Base-by-base conservation (phyloP, 805 yeast species). In the Ogataea trehalophila region DNA sequence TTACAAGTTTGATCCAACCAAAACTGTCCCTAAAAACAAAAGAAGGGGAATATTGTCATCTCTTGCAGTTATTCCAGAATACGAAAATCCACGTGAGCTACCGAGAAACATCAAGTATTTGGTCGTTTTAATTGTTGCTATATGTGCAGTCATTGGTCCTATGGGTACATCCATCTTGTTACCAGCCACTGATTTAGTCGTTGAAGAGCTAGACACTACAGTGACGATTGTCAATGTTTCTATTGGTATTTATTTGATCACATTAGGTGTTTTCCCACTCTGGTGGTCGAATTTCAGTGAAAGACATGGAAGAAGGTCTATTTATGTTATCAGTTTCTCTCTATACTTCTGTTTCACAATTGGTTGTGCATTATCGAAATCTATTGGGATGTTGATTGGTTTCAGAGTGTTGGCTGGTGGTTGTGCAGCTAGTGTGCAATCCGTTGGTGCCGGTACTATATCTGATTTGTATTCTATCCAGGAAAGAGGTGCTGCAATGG, bases 241-340 rank as follows among this genome's bases (percentile, higher is more conserved):
- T 2, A 88, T 87, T 44, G 96, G 96, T 55, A 75, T 88, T 13
- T 89, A 87, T 61, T 66, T 87, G 26, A 59, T 87, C 14, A 73
- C 90, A 1, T 60, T 89, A 34, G 96, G 96, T 15, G 70, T 89
- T 1, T 81, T 87, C 57, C 96, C 96, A 2, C 60, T 89, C 40
- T 88, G 95, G 94, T 89, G 96, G 95, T 83, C 92, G 6, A 79
- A 84, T 9, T 75, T 86, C 48, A 81, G 90, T 37, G 96, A 89
- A 60, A 66, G 74, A 44, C 76, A 77, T 52, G 96, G 96, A 2
- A 72, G 96, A 54, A 68, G 96, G 46, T 73, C 82, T 2, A 82
- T 88, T 18, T 88, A 88, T 62, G 66, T 89, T 18, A 57, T 81
- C 4, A 84, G 92, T 11, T 89, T 86, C 61, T 50, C 73, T 0